A percentile compares a stretch with the other conserved stretches of the same genome.
Conservation (phyloP, 805 yeast genomes). For the Kodamaea kaohsiungensis region DNA sequence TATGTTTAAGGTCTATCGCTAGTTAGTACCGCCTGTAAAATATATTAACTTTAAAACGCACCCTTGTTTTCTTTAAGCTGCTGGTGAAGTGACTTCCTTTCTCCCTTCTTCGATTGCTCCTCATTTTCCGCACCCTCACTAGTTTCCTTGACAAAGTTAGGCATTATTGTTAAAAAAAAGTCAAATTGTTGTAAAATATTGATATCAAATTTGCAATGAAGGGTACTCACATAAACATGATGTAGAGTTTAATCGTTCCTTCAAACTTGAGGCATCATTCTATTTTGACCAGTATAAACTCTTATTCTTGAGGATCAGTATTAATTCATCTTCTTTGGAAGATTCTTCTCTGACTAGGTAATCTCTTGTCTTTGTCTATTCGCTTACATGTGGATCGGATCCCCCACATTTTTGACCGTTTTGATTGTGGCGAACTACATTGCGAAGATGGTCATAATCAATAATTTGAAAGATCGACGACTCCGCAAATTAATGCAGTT, state of each 20-base stretch:
- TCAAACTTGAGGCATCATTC: no score
- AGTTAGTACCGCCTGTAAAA: slow-evolving; percentile 16
- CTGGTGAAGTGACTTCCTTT: slow-evolving; percentile 42
- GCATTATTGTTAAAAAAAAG: slow-evolving; percentile 8
- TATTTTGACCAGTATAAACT: no score
- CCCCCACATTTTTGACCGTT: not conserved
- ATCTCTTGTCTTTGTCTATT: no score
- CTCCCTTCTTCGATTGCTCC: slow-evolving; percentile 18
- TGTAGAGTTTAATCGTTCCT: not conserved
- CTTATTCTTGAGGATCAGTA: no score
- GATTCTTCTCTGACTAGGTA: not conserved
- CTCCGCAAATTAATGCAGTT: not conserved
- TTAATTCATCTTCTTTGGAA: not conserved
- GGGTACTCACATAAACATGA: not conserved
- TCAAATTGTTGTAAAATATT: not conserved
- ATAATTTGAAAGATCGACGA: not conserved
- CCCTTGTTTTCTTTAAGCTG: slow-evolving; percentile 44
- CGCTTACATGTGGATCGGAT: not conserved
- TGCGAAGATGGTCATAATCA: not conserved
- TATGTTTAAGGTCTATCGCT: slow-evolving; percentile 29
- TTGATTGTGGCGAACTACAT: not conserved
- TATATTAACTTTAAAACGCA: slow-evolving; percentile 17
- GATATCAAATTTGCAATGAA: not conserved
- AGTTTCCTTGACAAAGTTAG: slow-evolving; percentile 12
- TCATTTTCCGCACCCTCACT: not conserved